Conservation (phyloP, 768 basidiomycete genomes). For the Lentinula edodes region DNA sequence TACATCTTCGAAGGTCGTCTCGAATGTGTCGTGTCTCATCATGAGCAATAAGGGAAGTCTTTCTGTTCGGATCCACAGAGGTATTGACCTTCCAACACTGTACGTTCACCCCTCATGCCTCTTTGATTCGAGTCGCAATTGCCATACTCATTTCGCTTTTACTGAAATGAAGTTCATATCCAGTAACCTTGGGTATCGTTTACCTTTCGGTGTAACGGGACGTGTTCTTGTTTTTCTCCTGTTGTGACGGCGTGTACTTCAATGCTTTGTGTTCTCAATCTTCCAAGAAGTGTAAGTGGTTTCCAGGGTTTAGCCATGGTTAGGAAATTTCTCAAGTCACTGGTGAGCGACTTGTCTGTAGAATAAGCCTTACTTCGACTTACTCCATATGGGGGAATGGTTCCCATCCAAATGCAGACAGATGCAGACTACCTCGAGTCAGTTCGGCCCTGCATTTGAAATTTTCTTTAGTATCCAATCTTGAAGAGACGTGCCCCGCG, state of each 20-base stretch:
- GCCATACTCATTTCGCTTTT: background rate
- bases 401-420: background rate
- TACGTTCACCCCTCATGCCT: background rate
- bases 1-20: background rate
- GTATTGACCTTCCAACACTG: background rate
- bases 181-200: background rate
- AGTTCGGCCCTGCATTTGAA: background rate
- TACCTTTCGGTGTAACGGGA: background rate
- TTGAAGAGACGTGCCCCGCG: background rate
- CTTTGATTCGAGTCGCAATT: background rate
- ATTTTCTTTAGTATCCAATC: background rate
- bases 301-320: too few relatives aligned
- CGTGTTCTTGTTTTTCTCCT: background rate
- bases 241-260: background rate
- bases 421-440: background rate
- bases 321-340: too few relatives aligned
- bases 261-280: too few relatives aligned
- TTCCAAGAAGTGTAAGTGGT: too few relatives aligned
- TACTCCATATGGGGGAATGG: too few relatives aligned
- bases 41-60: background rate
- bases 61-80: background rate
- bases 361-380: too few relatives aligned
- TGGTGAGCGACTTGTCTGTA: too few relatives aligned
- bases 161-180: background rate
- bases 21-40: background rate